Evolutionary conservation across 768 basidiomycete genomes (phyloP).

Genomic region (Rhizopogon salebrosus): DNA sequence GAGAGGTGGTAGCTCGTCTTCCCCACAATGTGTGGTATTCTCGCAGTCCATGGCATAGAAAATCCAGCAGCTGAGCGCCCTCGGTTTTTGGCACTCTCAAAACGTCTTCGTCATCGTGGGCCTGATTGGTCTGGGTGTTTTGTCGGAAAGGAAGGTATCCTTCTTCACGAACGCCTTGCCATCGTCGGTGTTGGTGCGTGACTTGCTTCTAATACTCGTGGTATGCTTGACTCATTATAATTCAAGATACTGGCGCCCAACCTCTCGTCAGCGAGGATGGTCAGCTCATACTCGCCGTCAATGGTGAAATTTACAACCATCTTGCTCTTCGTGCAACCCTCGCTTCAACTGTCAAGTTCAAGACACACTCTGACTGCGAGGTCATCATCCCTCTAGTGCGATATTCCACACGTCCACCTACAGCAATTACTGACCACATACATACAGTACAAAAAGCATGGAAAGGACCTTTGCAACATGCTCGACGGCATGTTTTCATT

Average conservation of each 20-base stretch:
- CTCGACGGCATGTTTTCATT: slow-evolving; percentile 99
- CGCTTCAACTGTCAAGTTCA: slow-evolving; percentile 70
- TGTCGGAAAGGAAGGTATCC: slow-evolving; percentile 74
- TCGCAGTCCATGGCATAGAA: slow-evolving; percentile 77
- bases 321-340: slow-evolving; percentile 67
- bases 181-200: slow-evolving; percentile 93
- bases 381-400: slow-evolving; percentile 88
- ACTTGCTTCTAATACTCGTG: slow-evolving; percentile 1
- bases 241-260: slow-evolving; percentile 90
- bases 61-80: slow-evolving; percentile 66
- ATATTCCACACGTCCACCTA: slow-evolving; percentile 4
- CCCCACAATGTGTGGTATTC: slow-evolving; percentile 82
- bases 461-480: slow-evolving; percentile 64
- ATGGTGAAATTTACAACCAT: slow-evolving; percentile 99
- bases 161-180: slow-evolving; percentile 94
- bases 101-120: slow-evolving; percentile 87
- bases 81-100: slow-evolving; percentile 79
- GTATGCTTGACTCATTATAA: neutral
- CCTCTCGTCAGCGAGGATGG: slow-evolving; percentile 86
- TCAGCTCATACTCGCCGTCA: slow-evolving; percentile 82
- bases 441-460: slow-evolving; percentile 77
- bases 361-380: slow-evolving; percentile 98
- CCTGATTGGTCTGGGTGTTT: slow-evolving; percentile 99
- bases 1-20: neutral
- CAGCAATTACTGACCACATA: neutral